Percentiles rank a stretch among this genome's conserved stretches.
phyloP scores from a whole-genome alignment of 805 yeast species.

The Lipomyces spencermartinsiae region DNA sequence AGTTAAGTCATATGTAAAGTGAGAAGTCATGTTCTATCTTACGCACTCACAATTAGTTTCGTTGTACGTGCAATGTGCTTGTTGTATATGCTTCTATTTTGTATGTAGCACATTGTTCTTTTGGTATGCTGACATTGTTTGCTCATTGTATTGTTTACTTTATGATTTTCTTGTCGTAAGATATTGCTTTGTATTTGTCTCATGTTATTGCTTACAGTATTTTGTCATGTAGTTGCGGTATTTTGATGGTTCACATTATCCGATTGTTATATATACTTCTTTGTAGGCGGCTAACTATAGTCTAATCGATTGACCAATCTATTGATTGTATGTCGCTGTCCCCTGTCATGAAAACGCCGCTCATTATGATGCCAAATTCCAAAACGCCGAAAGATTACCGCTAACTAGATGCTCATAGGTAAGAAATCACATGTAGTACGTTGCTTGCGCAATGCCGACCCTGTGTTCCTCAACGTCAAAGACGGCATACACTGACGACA shows the following conservation, averaged over 20 bases:
- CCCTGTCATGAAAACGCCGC: background rate
- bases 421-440: slow-evolving; percentile 14
- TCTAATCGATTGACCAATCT: background rate
- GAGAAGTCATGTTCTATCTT: slow-evolving; percentile 7
- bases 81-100: background rate
- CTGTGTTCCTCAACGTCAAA: slow-evolving; percentile 24
- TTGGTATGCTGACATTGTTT: background rate
- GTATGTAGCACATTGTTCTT: slow-evolving; percentile 4
- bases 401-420: background rate
- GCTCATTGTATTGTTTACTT: background rate
- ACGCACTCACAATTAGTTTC: background rate
- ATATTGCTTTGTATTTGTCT: slow-evolving; percentile 11
- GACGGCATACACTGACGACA: slow-evolving; percentile 28
- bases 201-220: background rate
- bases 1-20: slow-evolving; percentile 13
- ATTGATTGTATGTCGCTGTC: slow-evolving; percentile 2
- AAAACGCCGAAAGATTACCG: slow-evolving; percentile 1
- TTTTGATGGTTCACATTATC: background rate
- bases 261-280: slow-evolving; percentile 4
- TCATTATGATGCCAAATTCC: background rate
- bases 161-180: background rate
- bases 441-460: slow-evolving; percentile 32
- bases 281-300: background rate
- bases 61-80: slow-evolving; percentile 9
- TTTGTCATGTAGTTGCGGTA: slow-evolving; percentile 5